Conservation (phyloP, 179 eudicot species). For the Patellifolia procumbens region DNA sequence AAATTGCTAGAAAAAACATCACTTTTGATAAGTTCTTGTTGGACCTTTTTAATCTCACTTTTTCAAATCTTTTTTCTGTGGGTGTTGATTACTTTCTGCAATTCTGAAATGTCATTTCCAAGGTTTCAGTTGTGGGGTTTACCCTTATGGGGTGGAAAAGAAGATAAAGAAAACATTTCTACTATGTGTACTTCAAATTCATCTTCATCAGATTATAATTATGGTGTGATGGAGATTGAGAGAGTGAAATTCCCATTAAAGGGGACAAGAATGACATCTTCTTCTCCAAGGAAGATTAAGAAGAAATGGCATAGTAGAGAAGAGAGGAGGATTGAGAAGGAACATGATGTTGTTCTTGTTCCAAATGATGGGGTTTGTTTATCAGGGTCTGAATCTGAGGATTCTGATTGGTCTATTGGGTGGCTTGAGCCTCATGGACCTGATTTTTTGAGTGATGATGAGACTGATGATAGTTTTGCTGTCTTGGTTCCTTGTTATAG, state of each 20-base stretch:
- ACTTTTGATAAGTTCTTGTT: slow-evolving; percentile 19
- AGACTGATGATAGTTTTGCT: slow-evolving; percentile 77
- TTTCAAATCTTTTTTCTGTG: not conserved
- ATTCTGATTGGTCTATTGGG: slow-evolving; percentile 95
- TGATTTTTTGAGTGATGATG: slow-evolving; percentile 78
- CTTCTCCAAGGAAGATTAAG: slow-evolving; percentile 50
- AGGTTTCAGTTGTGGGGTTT: slow-evolving; percentile 60
- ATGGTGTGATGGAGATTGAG: slow-evolving; percentile 49
- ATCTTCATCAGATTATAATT: slow-evolving; percentile 45
- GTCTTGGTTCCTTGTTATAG: slow-evolving; percentile 84
- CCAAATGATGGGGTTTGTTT: slow-evolving; percentile 78
- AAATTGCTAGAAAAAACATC: slow-evolving; percentile 2
- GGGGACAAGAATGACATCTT: slow-evolving; percentile 35
- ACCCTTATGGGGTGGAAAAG: slow-evolving; percentile 35
- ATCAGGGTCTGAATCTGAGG: slow-evolving; percentile 83
- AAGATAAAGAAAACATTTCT: slow-evolving; percentile 42
- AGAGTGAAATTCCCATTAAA: slow-evolving; percentile 50
- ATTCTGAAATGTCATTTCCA: slow-evolving; percentile 50
- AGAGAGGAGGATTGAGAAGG: slow-evolving; percentile 70
- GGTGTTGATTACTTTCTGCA: not conserved
- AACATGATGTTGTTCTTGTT: slow-evolving; percentile 79
- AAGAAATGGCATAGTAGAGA: slow-evolving; percentile 69
- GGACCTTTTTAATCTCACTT: not conserved
- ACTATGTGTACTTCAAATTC: slow-evolving; percentile 45
- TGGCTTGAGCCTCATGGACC: slow-evolving; percentile 87